Evolutionary conservation across 2,329 filamentous ascomycete genomes (phyloP).

Genomic region (Fusarium ambrosium): DNA sequence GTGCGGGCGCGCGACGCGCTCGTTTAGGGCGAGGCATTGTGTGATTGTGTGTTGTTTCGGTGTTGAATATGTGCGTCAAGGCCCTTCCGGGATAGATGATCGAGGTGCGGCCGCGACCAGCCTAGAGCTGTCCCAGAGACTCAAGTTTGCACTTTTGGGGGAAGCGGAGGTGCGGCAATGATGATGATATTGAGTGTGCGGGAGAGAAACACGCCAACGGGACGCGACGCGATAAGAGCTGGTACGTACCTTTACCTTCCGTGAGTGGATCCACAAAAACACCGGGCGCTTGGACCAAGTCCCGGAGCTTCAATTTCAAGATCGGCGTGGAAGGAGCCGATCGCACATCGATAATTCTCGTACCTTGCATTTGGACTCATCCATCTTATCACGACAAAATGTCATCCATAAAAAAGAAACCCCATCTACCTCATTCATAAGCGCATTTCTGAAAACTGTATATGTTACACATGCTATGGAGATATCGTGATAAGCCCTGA

Average conservation of each 20-base stretch:
- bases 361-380: background rate
- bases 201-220: slow-evolving; percentile 45
- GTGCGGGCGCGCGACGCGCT: slow-evolving; percentile 45
- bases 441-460: background rate
- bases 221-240: slow-evolving; percentile 49
- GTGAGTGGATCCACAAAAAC: slow-evolving; percentile 34
- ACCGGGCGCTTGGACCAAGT: slow-evolving; percentile 32
- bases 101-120: slow-evolving; percentile 12
- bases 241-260: slow-evolving; percentile 27
- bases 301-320: slow-evolving; percentile 4
- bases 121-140: slow-evolving; percentile 5
- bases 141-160: slow-evolving; percentile 5
- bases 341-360: background rate
- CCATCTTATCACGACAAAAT: background rate
- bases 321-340: slow-evolving; percentile 10
- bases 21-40: slow-evolving; percentile 50
- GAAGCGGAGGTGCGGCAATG: slow-evolving; percentile 24
- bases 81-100: background rate
- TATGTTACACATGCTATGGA: slow-evolving; percentile 21
- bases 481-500: slow-evolving; percentile 25
- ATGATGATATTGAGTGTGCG: slow-evolving; percentile 42
- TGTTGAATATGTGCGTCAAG: background rate
- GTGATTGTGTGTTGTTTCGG: slow-evolving; percentile 1
- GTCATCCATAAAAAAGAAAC: background rate
- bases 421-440: background rate